Evolutionary conservation across 2,329 filamentous ascomycete species (phyloP).

Genomic region (Parastagonospora avenae): DNA sequence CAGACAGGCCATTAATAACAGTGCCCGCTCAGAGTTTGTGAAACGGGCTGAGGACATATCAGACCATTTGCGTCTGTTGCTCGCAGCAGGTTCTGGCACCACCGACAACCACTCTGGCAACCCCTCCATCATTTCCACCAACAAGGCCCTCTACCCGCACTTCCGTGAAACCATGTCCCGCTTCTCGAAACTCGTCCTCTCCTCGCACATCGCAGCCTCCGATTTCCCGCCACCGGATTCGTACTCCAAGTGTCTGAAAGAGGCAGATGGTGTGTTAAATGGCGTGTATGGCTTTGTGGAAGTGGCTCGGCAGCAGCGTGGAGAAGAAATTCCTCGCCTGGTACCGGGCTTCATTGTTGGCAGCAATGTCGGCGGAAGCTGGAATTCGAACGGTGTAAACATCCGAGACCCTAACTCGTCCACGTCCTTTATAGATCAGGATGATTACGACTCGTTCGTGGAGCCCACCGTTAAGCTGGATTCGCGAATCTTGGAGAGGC

Average conservation of each 20-base stretch:
- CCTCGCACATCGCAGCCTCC: conserved; percentile 94
- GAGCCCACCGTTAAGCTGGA: conserved; percentile 80
- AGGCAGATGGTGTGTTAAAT: conserved; percentile 93
- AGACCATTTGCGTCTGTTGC: conserved; percentile 87
- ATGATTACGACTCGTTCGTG: conserved; percentile 73
- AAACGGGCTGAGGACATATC: conserved; percentile 96
- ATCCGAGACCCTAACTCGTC: conserved; percentile 70
- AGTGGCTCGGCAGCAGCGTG: conserved; percentile 88
- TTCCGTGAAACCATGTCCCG: conserved; percentile 99
- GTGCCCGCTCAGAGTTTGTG: conserved; percentile 87
- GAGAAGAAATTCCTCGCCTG: conserved; percentile 90
- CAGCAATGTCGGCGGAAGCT: conserved; percentile 81
- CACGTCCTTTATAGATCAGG: conserved; percentile 78
- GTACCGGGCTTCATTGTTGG: conserved; percentile 92
- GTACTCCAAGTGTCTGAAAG: conserved; percentile 90
- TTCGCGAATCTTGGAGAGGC: conserved; percentile 74
- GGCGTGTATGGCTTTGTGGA: conserved; percentile 97
- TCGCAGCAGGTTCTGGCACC: conserved; percentile 95
- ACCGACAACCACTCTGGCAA: conserved; percentile 99
- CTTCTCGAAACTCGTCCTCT: conserved; percentile 98
- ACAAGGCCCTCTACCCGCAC: conserved; percentile 95
- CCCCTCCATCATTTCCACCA: conserved; percentile 98
- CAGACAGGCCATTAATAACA: conserved; percentile 82
- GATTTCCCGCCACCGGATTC: conserved; percentile 96
- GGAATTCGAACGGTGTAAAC: conserved; percentile 71